Conservation (phyloP, 495 filamentous ascomycete species). For the Xylaria acuta region DNA sequence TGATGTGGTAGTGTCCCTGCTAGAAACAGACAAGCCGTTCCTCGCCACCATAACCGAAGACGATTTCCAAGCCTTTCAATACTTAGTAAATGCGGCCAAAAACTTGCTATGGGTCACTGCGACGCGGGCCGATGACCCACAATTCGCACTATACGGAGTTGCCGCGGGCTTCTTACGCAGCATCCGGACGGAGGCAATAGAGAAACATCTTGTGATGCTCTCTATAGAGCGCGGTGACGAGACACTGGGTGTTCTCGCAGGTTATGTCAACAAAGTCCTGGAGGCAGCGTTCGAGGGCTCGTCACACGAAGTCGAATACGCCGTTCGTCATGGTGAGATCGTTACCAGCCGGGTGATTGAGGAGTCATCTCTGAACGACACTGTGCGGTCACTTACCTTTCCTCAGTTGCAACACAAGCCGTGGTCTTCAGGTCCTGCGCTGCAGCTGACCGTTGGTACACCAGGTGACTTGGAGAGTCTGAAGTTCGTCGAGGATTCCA, state of each 20-base stretch:
- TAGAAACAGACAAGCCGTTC: conserved; percentile 52
- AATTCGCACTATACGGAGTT: conserved; percentile 36
- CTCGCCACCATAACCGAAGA: conserved; percentile 48
- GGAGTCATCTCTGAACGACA: conserved; percentile 31
- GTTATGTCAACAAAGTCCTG: conserved; percentile 32
- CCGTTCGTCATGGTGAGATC: conserved; percentile 39
- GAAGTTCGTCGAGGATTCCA: conserved; percentile 36
- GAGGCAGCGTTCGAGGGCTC: conserved; percentile 31
- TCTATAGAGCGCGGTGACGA: conserved; percentile 33
- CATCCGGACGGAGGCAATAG: conserved; percentile 38
- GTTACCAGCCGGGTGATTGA: conserved; percentile 33
- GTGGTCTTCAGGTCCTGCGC: conserved; percentile 32
- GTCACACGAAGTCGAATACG: conserved; percentile 37
- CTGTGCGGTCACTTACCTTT: conserved; percentile 28
- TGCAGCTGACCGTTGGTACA: conserved; percentile 35
- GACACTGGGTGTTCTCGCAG: conserved; percentile 1
- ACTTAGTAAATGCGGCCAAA: conserved; percentile 40
- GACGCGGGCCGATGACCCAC: conserved; percentile 18
- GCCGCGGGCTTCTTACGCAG: conserved; percentile 39
- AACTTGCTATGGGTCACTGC: conserved; percentile 44
- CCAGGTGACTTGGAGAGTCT: conserved; percentile 33
- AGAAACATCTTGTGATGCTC: conserved; percentile 38
- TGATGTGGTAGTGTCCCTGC: conserved; percentile 49
- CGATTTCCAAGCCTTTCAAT: conserved; percentile 40
- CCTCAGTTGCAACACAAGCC: conserved; percentile 33